Evolutionary conservation across 2,329 filamentous ascomycete genomes (phyloP).

Genomic region (Parastagonospora nodorum): DNA sequence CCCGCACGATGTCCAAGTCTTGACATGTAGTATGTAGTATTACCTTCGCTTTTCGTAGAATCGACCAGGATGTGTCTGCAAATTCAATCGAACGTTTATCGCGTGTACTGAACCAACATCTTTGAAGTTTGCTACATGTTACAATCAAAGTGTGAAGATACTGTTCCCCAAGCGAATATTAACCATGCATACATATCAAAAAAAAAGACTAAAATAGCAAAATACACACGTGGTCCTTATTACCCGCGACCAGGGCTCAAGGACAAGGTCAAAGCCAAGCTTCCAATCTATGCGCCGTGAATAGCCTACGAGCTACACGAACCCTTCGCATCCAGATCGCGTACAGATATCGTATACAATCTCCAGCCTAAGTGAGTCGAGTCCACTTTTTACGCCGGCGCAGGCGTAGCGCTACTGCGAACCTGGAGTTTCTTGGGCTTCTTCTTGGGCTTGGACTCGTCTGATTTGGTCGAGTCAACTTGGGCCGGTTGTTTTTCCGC

Average conservation of each 20-base stretch:
- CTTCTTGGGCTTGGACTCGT: slow-evolving; percentile 36
- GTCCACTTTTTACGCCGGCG: slow-evolving; percentile 2
- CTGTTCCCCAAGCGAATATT: no score
- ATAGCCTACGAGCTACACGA: background rate
- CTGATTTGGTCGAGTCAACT: slow-evolving; percentile 3
- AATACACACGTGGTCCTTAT: no score
- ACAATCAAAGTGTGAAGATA: no score
- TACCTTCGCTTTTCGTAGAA: no score
- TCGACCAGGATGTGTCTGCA: no score
- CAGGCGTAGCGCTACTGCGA: slow-evolving; percentile 18
- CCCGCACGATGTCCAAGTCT: no score
- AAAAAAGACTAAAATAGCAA: background rate
- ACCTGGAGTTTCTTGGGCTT: slow-evolving; percentile 47
- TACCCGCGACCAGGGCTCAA: background rate
- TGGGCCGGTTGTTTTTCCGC: slow-evolving; percentile 1
- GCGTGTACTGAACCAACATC: no score
- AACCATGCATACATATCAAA: background rate
- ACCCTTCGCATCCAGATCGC: background rate
- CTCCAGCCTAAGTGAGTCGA: background rate
- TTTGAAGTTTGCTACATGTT: no score
- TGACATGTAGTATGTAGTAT: no score
- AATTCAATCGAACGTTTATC: no score
- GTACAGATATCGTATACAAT: background rate
- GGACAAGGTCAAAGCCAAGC: no score
- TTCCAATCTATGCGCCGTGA: no score